A percentile compares a stretch with the other conserved stretches of the same genome.
phyloP scores from a whole-genome alignment of 2,329 filamentous ascomycete species.

The Cordyceps tenuipes region DNA sequence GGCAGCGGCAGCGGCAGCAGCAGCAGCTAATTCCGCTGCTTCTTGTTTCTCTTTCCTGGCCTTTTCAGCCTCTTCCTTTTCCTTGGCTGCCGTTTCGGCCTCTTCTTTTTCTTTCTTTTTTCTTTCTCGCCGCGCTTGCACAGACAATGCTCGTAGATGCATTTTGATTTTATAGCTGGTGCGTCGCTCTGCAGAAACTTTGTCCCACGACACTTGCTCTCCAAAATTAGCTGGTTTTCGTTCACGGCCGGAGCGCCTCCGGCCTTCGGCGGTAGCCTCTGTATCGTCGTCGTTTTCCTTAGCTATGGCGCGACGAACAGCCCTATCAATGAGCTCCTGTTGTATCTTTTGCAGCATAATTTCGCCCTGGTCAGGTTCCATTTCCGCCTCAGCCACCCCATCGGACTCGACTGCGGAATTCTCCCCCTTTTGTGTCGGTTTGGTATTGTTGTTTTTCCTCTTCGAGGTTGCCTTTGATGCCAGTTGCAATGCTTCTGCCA shows the following conservation, averaged over 20 bases:
- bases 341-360: slow-evolving; percentile 5
- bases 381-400: background rate
- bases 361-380: background rate
- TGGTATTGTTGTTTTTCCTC: background rate
- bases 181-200: slow-evolving; percentile 13
- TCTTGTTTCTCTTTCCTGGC: background rate
- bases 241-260: slow-evolving; percentile 20
- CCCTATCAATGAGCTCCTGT: slow-evolving; percentile 6
- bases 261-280: slow-evolving; percentile 12
- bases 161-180: slow-evolving; percentile 10
- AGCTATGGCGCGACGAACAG: background rate
- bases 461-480: slow-evolving; percentile 3
- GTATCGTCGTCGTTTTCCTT: slow-evolving; percentile 25
- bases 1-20: background rate
- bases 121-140: background rate
- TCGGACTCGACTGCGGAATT: slow-evolving; percentile 1
- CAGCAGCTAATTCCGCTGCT: background rate
- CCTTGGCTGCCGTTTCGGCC: background rate
- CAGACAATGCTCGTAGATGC: slow-evolving; percentile 2
- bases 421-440: background rate
- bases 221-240: slow-evolving; percentile 23
- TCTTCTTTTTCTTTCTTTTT: slow-evolving; percentile 8
- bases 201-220: slow-evolving; percentile 23
- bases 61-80: slow-evolving; percentile 10
- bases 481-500: slow-evolving; percentile 2